These are phyloP conservation scores for Fragilaria radians DNA, from an alignment of 108 stramenopile species.

Conservation along the genomic window DNA sequence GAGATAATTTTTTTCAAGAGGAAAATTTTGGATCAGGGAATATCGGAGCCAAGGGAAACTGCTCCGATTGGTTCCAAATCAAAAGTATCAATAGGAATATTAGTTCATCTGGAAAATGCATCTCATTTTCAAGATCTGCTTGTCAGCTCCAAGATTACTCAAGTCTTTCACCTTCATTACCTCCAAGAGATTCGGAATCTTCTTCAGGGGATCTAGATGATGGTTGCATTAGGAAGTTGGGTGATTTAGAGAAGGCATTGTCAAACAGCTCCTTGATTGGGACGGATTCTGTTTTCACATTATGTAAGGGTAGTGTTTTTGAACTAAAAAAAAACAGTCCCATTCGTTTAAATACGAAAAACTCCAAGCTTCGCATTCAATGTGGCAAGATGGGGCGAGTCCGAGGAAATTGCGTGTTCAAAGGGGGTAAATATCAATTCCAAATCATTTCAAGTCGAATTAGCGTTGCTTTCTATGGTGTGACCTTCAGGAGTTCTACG, in stretches of 20 bases:
- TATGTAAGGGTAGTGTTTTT: neutral
- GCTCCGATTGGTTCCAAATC: neutral
- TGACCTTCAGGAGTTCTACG: neutral
- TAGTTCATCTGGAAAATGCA: too few relatives aligned
- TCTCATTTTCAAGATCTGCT: neutral
- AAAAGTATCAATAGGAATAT: neutral
- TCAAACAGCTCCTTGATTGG: neutral
- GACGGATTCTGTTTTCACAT: neutral
- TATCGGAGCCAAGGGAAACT: neutral
- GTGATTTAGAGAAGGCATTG: neutral
- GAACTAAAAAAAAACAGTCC: neutral
- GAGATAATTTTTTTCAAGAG: neutral
- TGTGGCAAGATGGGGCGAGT: neutral
- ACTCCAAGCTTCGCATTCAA: neutral
- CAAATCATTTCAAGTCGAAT: neutral
- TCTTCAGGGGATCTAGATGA: neutral
- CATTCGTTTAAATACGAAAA: neutral
- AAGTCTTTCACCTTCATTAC: neutral
- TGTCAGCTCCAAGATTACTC: neutral
- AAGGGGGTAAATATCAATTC: neutral
- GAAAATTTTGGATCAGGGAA: slow-evolving; percentile 3
- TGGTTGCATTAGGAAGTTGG: neutral
- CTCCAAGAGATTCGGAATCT: neutral
- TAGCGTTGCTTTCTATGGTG: neutral
- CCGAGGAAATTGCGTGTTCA: neutral